These are phyloP conservation scores for Pseudoscleropodium purum DNA, from an alignment of 225 moss, liverwort and hornwort species.

Conservation along the genomic window DNA sequence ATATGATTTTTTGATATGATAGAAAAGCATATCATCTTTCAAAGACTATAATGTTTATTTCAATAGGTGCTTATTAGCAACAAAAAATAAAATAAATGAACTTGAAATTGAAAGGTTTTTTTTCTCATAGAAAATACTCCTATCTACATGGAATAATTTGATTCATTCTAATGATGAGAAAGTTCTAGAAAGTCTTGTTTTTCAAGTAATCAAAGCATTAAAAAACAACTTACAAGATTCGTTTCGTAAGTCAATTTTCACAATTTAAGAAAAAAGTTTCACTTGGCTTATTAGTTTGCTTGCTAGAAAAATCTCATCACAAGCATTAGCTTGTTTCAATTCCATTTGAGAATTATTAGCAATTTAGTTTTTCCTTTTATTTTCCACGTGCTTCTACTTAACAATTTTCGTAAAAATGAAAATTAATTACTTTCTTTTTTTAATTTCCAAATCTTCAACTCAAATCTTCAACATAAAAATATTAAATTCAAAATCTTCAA, in stretches of 20 bases:
- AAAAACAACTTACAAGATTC: not conserved
- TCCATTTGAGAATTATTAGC: not conserved
- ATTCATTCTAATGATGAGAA: not conserved
- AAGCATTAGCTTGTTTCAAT: not conserved
- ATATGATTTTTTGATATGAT: fast-evolving
- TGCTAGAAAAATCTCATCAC: not conserved
- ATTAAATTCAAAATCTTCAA: not conserved
- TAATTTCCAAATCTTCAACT: not conserved
- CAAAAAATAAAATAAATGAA: not conserved
- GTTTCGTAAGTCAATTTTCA: too few species aligned
- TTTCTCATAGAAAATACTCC: not conserved
- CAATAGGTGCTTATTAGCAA: fast-evolving
- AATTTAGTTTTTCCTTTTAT: not conserved
- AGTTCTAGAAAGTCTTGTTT: not conserved
- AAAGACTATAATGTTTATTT: not conserved
- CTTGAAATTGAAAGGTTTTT: not conserved
- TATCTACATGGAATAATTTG: not conserved
- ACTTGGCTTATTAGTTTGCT: too few species aligned
- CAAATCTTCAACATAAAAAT: not conserved
- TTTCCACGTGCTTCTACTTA: not conserved
- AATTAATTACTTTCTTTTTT: not conserved
- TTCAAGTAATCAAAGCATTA: fast-evolving
- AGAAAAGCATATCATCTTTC: not conserved
- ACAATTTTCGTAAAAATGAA: not conserved
- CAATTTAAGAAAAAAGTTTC: too few species aligned